Percentiles rank a stretch among this genome's conserved stretches.
Conservation (phyloP, 2,329 filamentous ascomycete genomes). For the Lomentospora prolificans region DNA sequence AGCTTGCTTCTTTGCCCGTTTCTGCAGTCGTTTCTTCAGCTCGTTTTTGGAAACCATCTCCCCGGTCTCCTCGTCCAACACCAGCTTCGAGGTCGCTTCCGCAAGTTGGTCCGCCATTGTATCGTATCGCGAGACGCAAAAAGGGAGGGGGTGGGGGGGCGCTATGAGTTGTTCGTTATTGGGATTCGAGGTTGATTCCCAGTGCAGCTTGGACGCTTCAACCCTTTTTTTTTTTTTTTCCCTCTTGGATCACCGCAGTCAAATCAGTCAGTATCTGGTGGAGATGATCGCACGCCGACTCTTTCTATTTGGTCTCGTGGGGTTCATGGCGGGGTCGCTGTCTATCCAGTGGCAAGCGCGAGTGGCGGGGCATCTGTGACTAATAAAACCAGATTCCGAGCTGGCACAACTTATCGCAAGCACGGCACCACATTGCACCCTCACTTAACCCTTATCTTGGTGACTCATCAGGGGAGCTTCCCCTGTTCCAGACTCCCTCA, state of each 20-base stretch:
- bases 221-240: background rate
- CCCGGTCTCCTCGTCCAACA: constrained; percentile 54
- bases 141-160: too few species aligned
- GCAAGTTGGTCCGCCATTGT: constrained; percentile 37
- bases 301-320: background rate
- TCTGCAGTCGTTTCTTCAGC: constrained; percentile 50
- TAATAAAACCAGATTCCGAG: too few species aligned
- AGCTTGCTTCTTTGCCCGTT: constrained; percentile 26
- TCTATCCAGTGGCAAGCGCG: background rate
- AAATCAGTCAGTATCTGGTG: too few species aligned
- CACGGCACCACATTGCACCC: too few species aligned
- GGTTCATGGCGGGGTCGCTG: background rate
- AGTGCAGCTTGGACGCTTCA: too few species aligned
- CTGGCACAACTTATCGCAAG: too few species aligned
- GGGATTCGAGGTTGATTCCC: too few species aligned
- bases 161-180: too few species aligned
- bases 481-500: too few species aligned
- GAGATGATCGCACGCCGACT: too few species aligned
- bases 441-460: background rate
- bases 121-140: too few species aligned
- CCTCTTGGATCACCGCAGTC: too few species aligned
- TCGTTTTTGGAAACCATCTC: constrained; percentile 57
- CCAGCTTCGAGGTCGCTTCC: constrained; percentile 44
- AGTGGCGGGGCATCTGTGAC: background rate
- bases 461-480: background rate